Conservation (phyloP, 23 red algal species). For the Cyanidium caldarium region DNA sequence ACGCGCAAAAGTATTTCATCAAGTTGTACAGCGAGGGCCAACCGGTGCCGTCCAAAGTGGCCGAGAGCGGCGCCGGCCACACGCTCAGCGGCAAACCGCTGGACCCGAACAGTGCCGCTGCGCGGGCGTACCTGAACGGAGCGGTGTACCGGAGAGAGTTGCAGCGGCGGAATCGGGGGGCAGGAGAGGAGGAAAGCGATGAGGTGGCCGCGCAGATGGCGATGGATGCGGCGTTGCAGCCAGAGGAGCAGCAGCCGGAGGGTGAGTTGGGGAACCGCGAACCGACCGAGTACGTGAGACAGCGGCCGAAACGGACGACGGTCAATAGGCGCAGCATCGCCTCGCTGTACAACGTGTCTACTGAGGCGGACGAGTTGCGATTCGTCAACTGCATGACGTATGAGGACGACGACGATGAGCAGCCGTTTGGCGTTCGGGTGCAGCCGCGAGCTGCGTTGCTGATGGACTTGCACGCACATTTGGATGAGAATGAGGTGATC, state of each 20-base stretch:
- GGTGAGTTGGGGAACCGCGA: neutral
- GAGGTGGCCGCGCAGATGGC: slow-evolving; percentile 11
- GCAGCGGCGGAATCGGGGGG: neutral
- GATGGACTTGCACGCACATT: slow-evolving; percentile 56
- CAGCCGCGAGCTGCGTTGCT: slow-evolving; percentile 34
- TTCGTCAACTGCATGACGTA: slow-evolving; percentile 1
- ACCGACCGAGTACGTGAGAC: neutral
- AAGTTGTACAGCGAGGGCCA: slow-evolving; percentile 64
- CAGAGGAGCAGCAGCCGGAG: neutral
- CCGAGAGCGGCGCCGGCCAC: slow-evolving; percentile 71
- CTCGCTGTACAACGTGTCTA: neutral
- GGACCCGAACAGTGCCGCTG: slow-evolving; percentile 38
- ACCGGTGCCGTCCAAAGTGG: slow-evolving; percentile 64
- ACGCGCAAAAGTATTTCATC: slow-evolving; percentile 92
- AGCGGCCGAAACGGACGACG: neutral
- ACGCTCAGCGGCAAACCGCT: slow-evolving; percentile 86
- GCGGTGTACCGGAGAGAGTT: slow-evolving; percentile 10
- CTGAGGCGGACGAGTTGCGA: neutral
- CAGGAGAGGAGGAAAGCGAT: neutral
- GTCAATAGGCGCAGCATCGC: neutral
- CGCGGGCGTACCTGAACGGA: slow-evolving; percentile 36
- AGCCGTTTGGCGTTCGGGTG: slow-evolving; percentile 20
- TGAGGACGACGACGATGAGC: slow-evolving; percentile 3
- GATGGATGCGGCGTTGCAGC: neutral
- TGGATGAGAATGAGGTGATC: slow-evolving; percentile 50